phyloP scores from a whole-genome alignment of 176 grass and related monocot species.

The Oryza officinalis region DNA sequence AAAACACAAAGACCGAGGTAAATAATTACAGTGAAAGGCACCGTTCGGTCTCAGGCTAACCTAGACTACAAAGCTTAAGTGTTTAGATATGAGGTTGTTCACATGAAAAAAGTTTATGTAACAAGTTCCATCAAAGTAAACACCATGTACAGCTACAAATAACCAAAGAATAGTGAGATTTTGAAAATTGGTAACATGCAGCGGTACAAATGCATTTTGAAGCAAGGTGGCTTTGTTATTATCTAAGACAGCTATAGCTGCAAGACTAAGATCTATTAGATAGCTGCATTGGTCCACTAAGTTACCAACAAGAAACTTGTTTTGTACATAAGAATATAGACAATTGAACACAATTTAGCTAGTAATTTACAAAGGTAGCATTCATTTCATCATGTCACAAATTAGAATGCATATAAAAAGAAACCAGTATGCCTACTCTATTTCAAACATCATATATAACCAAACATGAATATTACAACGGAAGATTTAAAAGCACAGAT shows the following conservation, averaged over 20 bases:
- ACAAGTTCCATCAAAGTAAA: neutral
- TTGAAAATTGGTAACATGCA: neutral
- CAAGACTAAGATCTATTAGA: neutral
- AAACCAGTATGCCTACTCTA: neutral
- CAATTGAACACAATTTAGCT: neutral
- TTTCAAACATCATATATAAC: neutral
- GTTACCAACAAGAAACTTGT: neutral
- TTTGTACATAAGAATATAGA: neutral
- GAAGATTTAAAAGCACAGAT: neutral
- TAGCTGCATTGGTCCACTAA: neutral
- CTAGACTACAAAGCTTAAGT: neutral
- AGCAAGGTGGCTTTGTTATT: neutral
- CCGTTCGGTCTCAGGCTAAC: neutral
- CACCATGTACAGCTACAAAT: neutral
- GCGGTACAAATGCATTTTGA: neutral
- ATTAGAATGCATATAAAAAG: neutral
- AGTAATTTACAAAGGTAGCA: neutral
- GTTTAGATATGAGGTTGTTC: neutral
- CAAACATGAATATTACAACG: neutral
- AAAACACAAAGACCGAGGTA: neutral
- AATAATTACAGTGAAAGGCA: constrained; percentile 14
- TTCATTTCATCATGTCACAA: neutral
- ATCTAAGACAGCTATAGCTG: neutral
- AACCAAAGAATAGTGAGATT: neutral
- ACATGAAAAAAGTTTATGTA: neutral